These are phyloP conservation scores for Pleurotus citrinopileatus DNA, from an alignment of 768 basidiomycete species.

Conservation along the genomic window DNA sequence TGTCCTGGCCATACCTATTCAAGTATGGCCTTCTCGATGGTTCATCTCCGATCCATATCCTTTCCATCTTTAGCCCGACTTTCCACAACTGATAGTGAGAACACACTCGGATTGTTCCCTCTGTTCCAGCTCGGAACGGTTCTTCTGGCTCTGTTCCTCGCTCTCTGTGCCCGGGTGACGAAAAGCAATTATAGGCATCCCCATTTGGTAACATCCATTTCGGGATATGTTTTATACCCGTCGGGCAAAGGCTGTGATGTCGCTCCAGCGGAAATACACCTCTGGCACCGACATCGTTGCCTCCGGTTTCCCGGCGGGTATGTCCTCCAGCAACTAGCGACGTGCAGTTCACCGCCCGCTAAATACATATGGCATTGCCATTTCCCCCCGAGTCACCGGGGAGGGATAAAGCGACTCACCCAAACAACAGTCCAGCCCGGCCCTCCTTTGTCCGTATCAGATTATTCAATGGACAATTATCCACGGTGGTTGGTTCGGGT, in stretches of 20 bases:
- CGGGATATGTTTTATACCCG: neutral
- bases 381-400: no score
- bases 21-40: neutral
- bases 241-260: neutral
- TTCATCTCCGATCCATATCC: conserved; percentile 3
- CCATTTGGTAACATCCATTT: neutral
- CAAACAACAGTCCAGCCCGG: neutral
- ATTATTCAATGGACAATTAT: no score
- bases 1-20: no score
- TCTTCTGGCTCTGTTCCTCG: no score
- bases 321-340: no score
- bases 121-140: conserved; percentile 1
- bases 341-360: neutral
- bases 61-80: neutral
- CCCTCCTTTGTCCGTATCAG: neutral
- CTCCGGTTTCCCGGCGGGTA: no score
- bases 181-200: neutral
- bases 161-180: no score
- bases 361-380: neutral
- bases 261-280: neutral
- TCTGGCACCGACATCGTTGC: no score
- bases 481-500: no score
- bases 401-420: no score
- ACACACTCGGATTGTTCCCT: neutral
- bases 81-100: neutral